Evolutionary conservation across 2,329 filamentous ascomycete species (phyloP).

Genomic region (Exophiala sp.): DNA sequence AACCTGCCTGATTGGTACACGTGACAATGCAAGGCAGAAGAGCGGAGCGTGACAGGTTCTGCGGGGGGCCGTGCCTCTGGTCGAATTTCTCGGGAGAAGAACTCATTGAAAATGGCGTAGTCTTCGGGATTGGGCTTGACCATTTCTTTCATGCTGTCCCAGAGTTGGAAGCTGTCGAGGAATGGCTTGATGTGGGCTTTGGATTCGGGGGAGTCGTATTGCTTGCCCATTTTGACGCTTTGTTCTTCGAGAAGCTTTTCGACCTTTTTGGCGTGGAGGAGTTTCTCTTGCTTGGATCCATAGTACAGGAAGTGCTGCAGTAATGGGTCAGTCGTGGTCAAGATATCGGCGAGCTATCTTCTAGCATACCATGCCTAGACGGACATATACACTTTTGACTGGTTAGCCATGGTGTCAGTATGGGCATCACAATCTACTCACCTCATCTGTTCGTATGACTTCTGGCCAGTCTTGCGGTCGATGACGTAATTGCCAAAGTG

Average conservation of each 20-base stretch:
- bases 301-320: conserved; percentile 40
- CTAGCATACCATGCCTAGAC: conserved; percentile 36
- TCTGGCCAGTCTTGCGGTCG: conserved; percentile 39
- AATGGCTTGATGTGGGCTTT: conserved; percentile 40
- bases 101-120: conserved; percentile 44
- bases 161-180: conserved; percentile 38
- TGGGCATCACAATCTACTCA: background rate
- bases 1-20: no score
- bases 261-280: conserved; percentile 36
- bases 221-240: conserved; percentile 39
- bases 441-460: conserved; percentile 42
- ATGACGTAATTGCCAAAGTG: conserved; percentile 46
- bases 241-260: conserved; percentile 36
- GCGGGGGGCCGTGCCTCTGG: conserved; percentile 36
- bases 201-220: conserved; percentile 39
- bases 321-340: background rate
- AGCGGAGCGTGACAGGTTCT: no score
- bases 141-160: conserved; percentile 34
- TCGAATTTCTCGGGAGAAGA: conserved; percentile 39
- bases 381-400: conserved; percentile 35
- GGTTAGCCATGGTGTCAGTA: background rate
- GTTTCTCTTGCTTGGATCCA: conserved; percentile 38
- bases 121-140: conserved; percentile 36
- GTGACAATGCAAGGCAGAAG: no score
- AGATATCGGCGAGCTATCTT: background rate